These are phyloP conservation scores for Calcarisporium arbuscula DNA, from an alignment of 2,329 filamentous ascomycete genomes.

Conservation along the genomic window DNA sequence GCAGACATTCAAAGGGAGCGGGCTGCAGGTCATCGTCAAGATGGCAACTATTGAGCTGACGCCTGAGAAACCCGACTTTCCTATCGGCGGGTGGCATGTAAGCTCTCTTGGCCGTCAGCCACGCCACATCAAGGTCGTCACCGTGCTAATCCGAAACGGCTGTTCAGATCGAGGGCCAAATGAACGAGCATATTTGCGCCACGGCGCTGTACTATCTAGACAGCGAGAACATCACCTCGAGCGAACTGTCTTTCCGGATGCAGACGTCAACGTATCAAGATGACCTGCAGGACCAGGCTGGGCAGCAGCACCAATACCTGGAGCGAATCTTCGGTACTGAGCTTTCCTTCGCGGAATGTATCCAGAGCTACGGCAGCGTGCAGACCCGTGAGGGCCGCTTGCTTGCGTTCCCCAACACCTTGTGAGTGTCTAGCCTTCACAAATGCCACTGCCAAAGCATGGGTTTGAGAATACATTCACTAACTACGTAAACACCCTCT, in stretches of 20 bases:
- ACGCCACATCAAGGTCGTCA: constrained; percentile 1
- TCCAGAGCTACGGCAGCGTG: constrained; percentile 17
- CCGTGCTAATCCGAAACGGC: not conserved
- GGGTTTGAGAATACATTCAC: not conserved
- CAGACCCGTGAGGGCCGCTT: constrained; percentile 15
- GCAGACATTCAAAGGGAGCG: constrained; percentile 19
- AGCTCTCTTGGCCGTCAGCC: constrained; percentile 1
- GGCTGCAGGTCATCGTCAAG: constrained; percentile 57
- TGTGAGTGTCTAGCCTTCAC: no score
- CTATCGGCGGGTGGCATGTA: constrained; percentile 40
- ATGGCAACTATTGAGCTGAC: constrained; percentile 47
- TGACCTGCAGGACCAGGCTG: not conserved
- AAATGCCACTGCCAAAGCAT: no score
- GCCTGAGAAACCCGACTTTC: constrained; percentile 42
- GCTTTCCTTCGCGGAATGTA: not conserved
- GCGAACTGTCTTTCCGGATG: constrained; percentile 7
- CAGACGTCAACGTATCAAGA: not conserved
- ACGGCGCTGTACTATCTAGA: constrained; percentile 19
- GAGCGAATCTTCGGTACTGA: constrained; percentile 12
- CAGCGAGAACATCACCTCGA: constrained; percentile 8
- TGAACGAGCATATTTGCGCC: constrained; percentile 21
- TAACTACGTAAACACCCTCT: not conserved
- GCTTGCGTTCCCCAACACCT: constrained; percentile 19
- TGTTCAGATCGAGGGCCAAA: constrained; percentile 15
- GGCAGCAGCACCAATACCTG: constrained; percentile 8